A percentile compares a stretch with the other conserved stretches of the same genome.
phyloP scores from a whole-genome alignment of 78 protist genomes.

The Thecamonas trahens region DNA sequence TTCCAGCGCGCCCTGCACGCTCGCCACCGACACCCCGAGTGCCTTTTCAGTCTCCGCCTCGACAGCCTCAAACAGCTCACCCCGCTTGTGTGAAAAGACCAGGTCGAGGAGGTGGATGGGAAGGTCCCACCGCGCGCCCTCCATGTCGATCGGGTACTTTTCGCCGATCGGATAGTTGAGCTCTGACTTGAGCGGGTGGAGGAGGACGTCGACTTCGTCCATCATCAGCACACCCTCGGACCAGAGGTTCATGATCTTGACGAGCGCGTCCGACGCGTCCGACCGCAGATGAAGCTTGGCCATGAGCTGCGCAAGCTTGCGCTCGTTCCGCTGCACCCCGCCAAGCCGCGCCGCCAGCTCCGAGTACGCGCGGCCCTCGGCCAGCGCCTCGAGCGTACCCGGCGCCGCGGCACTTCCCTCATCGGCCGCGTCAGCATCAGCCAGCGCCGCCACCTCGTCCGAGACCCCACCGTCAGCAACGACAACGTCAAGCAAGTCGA shows the following conservation, averaged over 20 bases:
- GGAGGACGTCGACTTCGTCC: constrained; percentile 68
- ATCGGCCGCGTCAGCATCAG: too few relatives aligned
- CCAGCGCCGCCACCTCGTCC: constrained; percentile 1
- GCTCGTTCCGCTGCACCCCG: too few relatives aligned
- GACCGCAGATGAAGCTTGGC: too few relatives aligned
- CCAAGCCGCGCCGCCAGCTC: too few relatives aligned
- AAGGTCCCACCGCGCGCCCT: constrained; percentile 60
- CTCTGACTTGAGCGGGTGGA: constrained; percentile 72
- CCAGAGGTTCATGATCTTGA: constrained; percentile 18
- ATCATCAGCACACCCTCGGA: constrained; percentile 14
- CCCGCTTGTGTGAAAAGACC: constrained; percentile 3
- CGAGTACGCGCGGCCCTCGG: too few relatives aligned
- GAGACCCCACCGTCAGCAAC: not conserved
- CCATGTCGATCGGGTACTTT: constrained; percentile 21
- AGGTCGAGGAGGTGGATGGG: constrained; percentile 58
- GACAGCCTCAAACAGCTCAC: not conserved
- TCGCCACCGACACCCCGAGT: not conserved
- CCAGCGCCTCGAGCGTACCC: too few relatives aligned
- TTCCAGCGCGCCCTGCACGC: not conserved
- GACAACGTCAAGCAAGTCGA: not conserved
- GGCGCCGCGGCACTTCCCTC: too few relatives aligned
- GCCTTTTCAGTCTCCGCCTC: not conserved
- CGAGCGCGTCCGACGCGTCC: too few relatives aligned
- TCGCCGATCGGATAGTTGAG: constrained; percentile 78
- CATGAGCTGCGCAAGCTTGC: too few relatives aligned